Evolutionary conservation across 495 filamentous ascomycete species (phyloP), one percentile per base, ranked within the genome.

Genomic region (Recurvomyces mirabilis): DNA sequence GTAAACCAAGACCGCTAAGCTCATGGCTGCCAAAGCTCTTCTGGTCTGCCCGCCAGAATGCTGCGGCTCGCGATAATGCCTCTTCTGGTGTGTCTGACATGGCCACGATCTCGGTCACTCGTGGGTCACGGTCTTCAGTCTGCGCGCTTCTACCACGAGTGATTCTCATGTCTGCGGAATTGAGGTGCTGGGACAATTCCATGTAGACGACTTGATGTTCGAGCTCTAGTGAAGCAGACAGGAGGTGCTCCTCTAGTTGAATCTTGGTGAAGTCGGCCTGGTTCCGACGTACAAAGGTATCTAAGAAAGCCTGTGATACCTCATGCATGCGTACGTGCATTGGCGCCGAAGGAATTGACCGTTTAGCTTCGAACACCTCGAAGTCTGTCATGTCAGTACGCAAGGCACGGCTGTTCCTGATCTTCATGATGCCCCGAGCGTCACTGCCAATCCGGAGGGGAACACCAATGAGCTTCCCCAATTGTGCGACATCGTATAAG

Each of bases 401-500:
- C 2, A 57, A 21, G 15, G 23, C 43, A 40, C 34, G 53, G 30
- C 46, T 44, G 59, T 66, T 51, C 43, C 43, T 32, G 52, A 53
- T 31, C 49, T 55, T 20, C 47, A 57, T 17, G 37, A 51, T n/a
- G 54, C 38, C 28, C 56, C 58, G 0, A 57, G 59, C 30, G 58
- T 61, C 15, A 54, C 43, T 42, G 46, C 61, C 15, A 54, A 57
- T 34, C 52, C 60, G 25, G 43, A 65, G 5, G 41, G 76, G 69
- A 7, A 77, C 47, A 4, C 71, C 69, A 3, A 86, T 40, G 15
- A 77, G 63, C 1, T 58, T 53, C 1, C 74, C 75, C 24, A 81
- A 74, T 3, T 58, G 62, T 33, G 77, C 77, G 18, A 83, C 59
- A 38, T 81, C 75, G 11, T 64, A 64, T 41, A 83, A 75, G 31